phyloP scores from a whole-genome alignment of 352 stramenopile species.

The Saprolegnia parasitica region DNA sequence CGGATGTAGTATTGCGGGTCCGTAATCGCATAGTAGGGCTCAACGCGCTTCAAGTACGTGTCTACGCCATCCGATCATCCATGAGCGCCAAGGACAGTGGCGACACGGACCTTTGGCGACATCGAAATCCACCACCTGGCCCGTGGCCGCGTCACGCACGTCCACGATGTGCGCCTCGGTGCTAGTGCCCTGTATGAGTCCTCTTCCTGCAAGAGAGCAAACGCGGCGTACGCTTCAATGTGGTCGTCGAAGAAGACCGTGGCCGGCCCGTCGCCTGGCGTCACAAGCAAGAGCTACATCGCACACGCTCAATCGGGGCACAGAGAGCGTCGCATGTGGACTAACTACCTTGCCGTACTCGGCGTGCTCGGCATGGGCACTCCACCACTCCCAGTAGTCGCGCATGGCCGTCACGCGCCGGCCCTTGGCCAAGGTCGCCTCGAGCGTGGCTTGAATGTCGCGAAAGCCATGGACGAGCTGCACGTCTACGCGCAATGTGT shows the following conservation, averaged over 20 bases:
- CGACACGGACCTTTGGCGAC: conserved; percentile 32
- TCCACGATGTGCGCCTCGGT: conserved; percentile 76
- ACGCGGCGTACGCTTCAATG: conserved; percentile 41
- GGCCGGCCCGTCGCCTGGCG: conserved; percentile 31
- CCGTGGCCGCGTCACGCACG: conserved; percentile 51
- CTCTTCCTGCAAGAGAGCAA: neutral
- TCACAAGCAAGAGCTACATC: conserved; percentile 40
- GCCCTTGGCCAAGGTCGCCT: conserved; percentile 35
- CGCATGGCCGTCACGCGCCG: conserved; percentile 42
- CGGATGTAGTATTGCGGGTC: conserved; percentile 68
- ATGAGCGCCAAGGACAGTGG: neutral
- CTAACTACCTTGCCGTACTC: conserved; percentile 73
- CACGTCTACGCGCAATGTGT: conserved; percentile 31
- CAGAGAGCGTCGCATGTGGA: neutral
- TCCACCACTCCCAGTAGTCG: conserved; percentile 86
- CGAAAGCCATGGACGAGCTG: conserved; percentile 56
- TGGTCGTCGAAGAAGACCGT: conserved; percentile 77
- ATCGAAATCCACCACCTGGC: conserved; percentile 49
- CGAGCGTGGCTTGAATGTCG: conserved; percentile 41
- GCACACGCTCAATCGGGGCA: neutral
- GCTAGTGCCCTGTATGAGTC: conserved; percentile 21
- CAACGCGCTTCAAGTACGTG: conserved; percentile 64
- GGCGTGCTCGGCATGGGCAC: conserved; percentile 59
- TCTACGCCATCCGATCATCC: neutral
- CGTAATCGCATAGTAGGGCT: conserved; percentile 77